Evolutionary conservation across 805 yeast genomes (phyloP).

Genomic region (Candida fluviatilis): DNA sequence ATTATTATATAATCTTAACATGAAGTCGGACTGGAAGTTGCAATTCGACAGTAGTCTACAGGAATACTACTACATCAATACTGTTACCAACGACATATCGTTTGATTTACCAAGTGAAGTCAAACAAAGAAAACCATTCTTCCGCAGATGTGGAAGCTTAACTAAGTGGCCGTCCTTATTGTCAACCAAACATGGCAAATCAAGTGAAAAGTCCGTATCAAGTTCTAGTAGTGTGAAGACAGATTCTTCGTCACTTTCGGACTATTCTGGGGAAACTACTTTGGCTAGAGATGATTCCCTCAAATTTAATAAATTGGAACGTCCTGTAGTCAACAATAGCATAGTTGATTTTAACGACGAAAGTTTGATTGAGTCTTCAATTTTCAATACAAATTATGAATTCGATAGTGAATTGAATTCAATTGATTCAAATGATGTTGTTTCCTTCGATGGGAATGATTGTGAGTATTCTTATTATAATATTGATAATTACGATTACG

Average conservation of each 20-base stretch:
- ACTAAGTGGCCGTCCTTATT: background rate
- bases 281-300: no score
- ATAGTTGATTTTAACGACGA: background rate
- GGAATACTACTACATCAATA: slow-evolving; percentile 39
- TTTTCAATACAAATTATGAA: slow-evolving; percentile 1
- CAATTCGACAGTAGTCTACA: slow-evolving; percentile 34
- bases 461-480: background rate
- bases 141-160: background rate
- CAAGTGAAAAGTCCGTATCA: background rate
- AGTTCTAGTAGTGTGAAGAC: no score
- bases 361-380: background rate
- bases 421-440: slow-evolving; percentile 18
- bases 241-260: no score
- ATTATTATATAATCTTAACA: no score
- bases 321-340: background rate
- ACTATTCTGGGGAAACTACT: no score
- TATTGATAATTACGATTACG: slow-evolving; percentile 13
- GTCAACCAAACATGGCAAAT: background rate
- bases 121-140: slow-evolving; percentile 4
- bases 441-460: slow-evolving; percentile 6
- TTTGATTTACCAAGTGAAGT: slow-evolving; percentile 47
- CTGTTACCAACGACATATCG: slow-evolving; percentile 27
- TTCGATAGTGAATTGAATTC: slow-evolving; percentile 17
- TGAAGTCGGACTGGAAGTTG: slow-evolving; percentile 14
- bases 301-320: no score